These are phyloP conservation scores for Aplosporella prunicola DNA, from an alignment of 2,329 filamentous ascomycete genomes.

Conservation along the genomic window DNA sequence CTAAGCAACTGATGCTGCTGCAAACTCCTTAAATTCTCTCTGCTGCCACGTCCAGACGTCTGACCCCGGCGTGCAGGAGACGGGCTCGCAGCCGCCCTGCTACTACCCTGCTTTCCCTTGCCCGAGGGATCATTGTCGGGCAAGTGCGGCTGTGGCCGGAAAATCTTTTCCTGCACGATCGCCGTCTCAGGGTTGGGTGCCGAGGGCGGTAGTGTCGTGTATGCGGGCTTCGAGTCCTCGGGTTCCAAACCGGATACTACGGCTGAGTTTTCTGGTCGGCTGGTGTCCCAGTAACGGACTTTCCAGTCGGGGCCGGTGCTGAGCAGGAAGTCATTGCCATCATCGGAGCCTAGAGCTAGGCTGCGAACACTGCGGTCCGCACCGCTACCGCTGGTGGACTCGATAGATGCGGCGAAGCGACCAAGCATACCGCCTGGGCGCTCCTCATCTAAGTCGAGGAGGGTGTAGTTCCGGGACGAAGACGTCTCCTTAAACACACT, in stretches of 20 bases:
- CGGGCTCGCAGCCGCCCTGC: neutral
- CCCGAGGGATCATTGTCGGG: neutral
- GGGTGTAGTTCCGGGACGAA: constrained; percentile 36
- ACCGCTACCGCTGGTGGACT: constrained; percentile 1
- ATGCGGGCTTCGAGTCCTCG: constrained; percentile 14
- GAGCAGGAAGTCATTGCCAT: constrained; percentile 69
- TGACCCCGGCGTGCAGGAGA: too few species aligned
- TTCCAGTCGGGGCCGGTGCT: constrained; percentile 85
- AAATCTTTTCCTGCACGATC: constrained; percentile 6
- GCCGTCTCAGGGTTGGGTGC: constrained; percentile 10
- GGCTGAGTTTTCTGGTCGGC: constrained; percentile 64
- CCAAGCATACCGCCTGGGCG: constrained; percentile 69
- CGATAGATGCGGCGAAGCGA: constrained; percentile 66
- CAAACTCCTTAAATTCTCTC: constrained; percentile 39
- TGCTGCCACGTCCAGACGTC: constrained; percentile 1
- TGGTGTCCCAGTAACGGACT: constrained; percentile 87
- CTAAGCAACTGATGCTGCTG: constrained; percentile 81
- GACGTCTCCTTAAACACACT: constrained; percentile 37
- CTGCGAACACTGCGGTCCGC: constrained; percentile 63
- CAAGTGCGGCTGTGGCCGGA: constrained; percentile 1
- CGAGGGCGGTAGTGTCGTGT: constrained; percentile 4
- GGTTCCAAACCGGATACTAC: constrained; percentile 67
- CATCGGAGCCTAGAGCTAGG: constrained; percentile 63
- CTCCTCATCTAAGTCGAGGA: constrained; percentile 81
- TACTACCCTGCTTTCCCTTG: constrained; percentile 2